phyloP scores from a whole-genome alignment of 73 alveolate genomes.

The Tetrahymena borealis region DNA sequence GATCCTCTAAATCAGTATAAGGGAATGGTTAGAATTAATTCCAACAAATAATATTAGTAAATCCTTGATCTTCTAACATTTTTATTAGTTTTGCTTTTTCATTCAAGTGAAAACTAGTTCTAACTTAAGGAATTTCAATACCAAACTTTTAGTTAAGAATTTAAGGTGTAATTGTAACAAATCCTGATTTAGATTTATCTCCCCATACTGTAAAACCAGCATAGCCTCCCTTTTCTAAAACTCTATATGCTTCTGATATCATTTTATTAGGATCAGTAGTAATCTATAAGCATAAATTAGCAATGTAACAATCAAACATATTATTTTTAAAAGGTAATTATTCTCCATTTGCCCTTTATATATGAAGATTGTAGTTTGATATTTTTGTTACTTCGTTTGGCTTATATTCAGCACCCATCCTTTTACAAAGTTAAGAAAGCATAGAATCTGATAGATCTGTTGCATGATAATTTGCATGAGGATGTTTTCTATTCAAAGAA shows the following conservation, averaged over 20 bases:
- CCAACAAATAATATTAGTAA: not conserved
- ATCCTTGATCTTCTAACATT: not conserved
- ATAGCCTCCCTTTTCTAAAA: constrained; percentile 35
- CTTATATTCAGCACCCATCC: not conserved
- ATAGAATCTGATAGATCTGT: not conserved
- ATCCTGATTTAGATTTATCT: constrained; percentile 27
- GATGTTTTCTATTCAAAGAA: not conserved
- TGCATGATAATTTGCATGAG: not conserved
- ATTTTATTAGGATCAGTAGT: constrained; percentile 46
- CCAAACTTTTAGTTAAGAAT: not conserved
- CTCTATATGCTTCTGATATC: constrained; percentile 54
- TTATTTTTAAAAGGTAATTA: constrained; percentile 47
- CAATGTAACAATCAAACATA: constrained; percentile 49
- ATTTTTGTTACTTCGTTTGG: not conserved
- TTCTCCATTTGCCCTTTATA: constrained; percentile 34
- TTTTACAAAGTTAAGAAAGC: not conserved
- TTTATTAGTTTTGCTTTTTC: not conserved
- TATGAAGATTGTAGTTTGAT: not conserved
- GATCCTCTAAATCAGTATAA: not conserved
- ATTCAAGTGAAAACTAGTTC: not conserved
- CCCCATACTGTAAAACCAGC: constrained; percentile 69
- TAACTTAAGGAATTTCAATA: not conserved
- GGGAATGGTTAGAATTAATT: not conserved
- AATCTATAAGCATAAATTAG: constrained; percentile 50
- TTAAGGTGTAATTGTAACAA: not conserved